Evolutionary conservation across 2,329 filamentous ascomycete species (phyloP).

Genomic region (Fusarium sp.): DNA sequence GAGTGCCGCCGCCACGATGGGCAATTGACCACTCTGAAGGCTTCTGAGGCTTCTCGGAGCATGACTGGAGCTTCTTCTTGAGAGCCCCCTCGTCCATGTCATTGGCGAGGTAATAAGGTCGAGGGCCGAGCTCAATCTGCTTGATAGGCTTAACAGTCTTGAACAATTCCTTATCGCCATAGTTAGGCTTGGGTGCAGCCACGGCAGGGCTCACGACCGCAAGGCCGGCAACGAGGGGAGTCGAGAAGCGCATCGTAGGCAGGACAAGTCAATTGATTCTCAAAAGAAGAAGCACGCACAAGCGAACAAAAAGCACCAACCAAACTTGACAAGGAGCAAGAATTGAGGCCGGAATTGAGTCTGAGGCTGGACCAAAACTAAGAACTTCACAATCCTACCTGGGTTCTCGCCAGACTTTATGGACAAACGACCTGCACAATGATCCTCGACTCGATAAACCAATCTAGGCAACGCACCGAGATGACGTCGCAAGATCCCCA

Average conservation of each 20-base stretch:
- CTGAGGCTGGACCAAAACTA: slow-evolving; percentile 29
- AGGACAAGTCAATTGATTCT: slow-evolving; percentile 23
- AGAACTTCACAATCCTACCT: neutral
- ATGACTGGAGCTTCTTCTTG: slow-evolving; percentile 72
- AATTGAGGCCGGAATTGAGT: slow-evolving; percentile 26
- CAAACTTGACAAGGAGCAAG: slow-evolving; percentile 14
- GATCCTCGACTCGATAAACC: slow-evolving; percentile 41
- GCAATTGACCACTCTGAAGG: slow-evolving; percentile 71
- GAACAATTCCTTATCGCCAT: slow-evolving; percentile 35
- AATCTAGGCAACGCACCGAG: slow-evolving; percentile 33
- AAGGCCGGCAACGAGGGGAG: slow-evolving; percentile 52
- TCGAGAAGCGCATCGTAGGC: slow-evolving; percentile 53
- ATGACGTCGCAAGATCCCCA: slow-evolving; percentile 33
- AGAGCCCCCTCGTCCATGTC: slow-evolving; percentile 73
- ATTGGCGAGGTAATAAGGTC: slow-evolving; percentile 75
- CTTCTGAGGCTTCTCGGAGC: slow-evolving; percentile 68
- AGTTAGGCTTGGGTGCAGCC: slow-evolving; percentile 48
- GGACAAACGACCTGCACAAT: slow-evolving; percentile 1
- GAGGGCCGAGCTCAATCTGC: slow-evolving; percentile 72
- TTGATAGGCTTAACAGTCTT: slow-evolving; percentile 61
- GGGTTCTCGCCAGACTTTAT: slow-evolving; percentile 42
- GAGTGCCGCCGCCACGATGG: slow-evolving; percentile 73
- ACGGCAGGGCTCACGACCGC: slow-evolving; percentile 48
- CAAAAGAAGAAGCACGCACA: slow-evolving; percentile 1
- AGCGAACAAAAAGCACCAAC: slow-evolving; percentile 6